phyloP scores from a whole-genome alignment of 495 filamentous ascomycete species.

The Penicillium riverlandense region DNA sequence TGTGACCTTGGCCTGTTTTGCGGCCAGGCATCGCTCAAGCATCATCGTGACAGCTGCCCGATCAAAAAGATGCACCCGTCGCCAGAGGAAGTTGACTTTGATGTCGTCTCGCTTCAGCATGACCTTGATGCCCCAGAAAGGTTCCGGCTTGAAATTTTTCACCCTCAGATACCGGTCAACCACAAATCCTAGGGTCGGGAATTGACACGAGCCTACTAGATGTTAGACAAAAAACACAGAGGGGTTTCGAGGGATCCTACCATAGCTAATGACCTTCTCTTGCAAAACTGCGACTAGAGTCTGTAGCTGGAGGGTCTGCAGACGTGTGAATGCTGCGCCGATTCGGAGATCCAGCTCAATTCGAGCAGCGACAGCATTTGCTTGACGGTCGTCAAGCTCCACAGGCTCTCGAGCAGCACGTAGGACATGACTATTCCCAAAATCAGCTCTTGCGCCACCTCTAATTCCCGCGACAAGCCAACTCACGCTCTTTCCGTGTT shows the following conservation, averaged over 20 bases:
- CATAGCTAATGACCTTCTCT: constrained; percentile 74
- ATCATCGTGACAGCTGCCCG: constrained; percentile 72
- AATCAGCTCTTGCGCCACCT: neutral
- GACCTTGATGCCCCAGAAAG: constrained; percentile 88
- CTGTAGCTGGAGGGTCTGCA: constrained; percentile 69
- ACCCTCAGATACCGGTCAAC: constrained; percentile 93
- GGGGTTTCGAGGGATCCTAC: constrained; percentile 31
- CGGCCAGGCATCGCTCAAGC: constrained; percentile 73
- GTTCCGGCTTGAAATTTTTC: constrained; percentile 85
- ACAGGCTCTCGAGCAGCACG: constrained; percentile 70
- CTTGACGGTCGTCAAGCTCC: constrained; percentile 75
- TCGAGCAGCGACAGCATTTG: constrained; percentile 78
- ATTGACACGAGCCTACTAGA: constrained; percentile 79
- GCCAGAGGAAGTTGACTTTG: constrained; percentile 81
- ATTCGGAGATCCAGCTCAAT: constrained; percentile 92
- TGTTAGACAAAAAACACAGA: constrained; percentile 10
- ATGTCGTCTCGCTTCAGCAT: constrained; percentile 69
- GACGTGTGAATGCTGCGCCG: constrained; percentile 86
- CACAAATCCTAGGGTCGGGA: constrained; percentile 93
- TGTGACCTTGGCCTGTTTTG: constrained; percentile 70
- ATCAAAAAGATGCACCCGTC: constrained; percentile 78
- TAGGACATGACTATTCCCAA: constrained; percentile 58
- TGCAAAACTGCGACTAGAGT: constrained; percentile 54
- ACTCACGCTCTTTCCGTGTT: constrained; percentile 89
- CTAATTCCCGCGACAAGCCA: no score